Base-by-base conservation (phyloP, 768 basidiomycete genomes). In the Boletus rubroflammeus region DNA sequence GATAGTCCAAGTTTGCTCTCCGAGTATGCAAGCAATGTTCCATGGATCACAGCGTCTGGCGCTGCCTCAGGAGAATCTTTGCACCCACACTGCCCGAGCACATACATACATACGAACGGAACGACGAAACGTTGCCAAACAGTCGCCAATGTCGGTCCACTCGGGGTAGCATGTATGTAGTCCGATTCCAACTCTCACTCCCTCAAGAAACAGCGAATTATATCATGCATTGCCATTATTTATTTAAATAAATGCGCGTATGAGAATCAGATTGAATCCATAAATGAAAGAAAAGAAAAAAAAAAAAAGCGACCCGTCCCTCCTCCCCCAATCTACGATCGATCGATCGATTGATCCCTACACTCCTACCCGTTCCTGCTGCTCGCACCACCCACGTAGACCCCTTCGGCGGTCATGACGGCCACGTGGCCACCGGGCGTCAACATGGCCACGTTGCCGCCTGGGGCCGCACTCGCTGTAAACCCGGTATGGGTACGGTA, bases 401-500 rank as follows among this genome's bases (percentile, higher is more conserved):
- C 67, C 1, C 68, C 68, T 9, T 69, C 69, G 10, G 68, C 59
- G 6, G 68, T 69, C 68, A 71, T 65, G 23, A 69, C 54, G 3
- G 69, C 68, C 1, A 63, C 60, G 35, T 71, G 62, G 0, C 68
- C 69, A 5, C 68, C 68, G 1, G 68, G 68, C 0, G 69, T 71
- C 34, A 71, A 32, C 68, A 71, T 69, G 11, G 68, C 68, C 14
- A 69, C 57, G 28, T 69, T 71, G 1, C 68, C 69, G 2, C 53
- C 47, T 4, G 65, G 56, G 2, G 58, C 50, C 0, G 66, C 63
- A 15, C 65, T 69, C 8, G 65, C 59, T 0, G 65, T 57, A 32
- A 69, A 69, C 5, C 68, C 69, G 5, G 65, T 56, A 3, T 69
- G 60, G 2, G 69, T 71, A 7, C 68, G 61, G 26, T 71, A 69